Conservation (phyloP, 2,329 filamentous ascomycete species). For the Exophiala sp. region DNA sequence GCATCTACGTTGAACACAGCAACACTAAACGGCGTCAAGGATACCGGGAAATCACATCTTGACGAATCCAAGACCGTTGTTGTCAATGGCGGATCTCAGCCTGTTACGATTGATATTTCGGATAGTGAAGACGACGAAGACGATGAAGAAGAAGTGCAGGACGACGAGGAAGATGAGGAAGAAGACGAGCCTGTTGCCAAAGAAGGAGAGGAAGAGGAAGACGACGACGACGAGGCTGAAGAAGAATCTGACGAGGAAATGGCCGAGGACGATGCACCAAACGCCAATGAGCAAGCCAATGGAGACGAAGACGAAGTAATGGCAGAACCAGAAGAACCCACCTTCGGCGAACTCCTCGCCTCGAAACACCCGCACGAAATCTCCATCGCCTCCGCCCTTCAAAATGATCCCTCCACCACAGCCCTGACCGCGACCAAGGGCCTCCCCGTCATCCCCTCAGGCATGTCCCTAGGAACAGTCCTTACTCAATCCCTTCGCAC, state of each 20-base stretch:
- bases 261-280: constrained; percentile 32
- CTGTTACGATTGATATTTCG: constrained; percentile 47
- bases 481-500: constrained; percentile 89
- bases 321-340: constrained; percentile 51
- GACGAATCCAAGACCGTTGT: constrained; percentile 58
- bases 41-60: constrained; percentile 50
- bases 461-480: constrained; percentile 84
- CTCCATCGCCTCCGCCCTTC: constrained; percentile 42
- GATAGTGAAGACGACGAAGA: constrained; percentile 43
- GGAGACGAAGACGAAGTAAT: constrained; percentile 42
- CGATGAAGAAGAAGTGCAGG: constrained; percentile 28
- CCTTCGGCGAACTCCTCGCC: constrained; percentile 81
- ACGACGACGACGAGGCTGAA: constrained; percentile 19
- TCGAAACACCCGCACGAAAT: constrained; percentile 51
- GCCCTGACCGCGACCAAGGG: constrained; percentile 36
- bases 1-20: constrained; percentile 44
- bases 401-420: constrained; percentile 44
- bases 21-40: constrained; percentile 53
- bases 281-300: constrained; percentile 36
- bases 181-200: constrained; percentile 18
- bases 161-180: constrained; percentile 23
- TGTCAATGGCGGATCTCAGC: constrained; percentile 33
- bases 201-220: constrained; percentile 24
- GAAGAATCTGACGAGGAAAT: constrained; percentile 34
- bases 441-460: constrained; percentile 59